Evolutionary conservation across 371 early-diverging fungal species (phyloP), one percentile per base, ranked within the genome.

Genomic region (Lichtheimia corymbifera): DNA sequence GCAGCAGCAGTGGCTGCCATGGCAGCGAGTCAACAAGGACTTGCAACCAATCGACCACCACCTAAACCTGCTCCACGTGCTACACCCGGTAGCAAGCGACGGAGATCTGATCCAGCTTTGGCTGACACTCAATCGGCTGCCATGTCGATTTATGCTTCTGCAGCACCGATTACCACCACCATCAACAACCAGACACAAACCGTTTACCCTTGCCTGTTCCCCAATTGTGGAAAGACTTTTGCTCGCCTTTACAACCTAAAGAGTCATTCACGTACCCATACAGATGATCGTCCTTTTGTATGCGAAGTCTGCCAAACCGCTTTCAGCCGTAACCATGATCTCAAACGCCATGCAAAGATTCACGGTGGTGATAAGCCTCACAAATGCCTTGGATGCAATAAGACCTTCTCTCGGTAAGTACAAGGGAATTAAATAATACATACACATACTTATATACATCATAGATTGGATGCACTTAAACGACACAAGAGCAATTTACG

Each of bases 281-380:
- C 92, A 2, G 85, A 87, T 44, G 88, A 90, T 50, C 80, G 91
- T 50, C 93, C 93, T 1, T 94, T 90, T 79, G 79, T 85, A 5
- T 94, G 95, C 64, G 68, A 70, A 35, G 75, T 81, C 2, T 94
- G 95, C 67, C 65, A 79, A 41, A 84, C 88, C 49, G 87, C 92
- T 1, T 94, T 94, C 63, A 83, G 92, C 59, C 82, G 95, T 42
- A 92, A 94, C 62, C 94, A 94, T 62, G 95, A 94, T 67, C 70
- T 94, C 45, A 93, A 93, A 60, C 77, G 95, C 13, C 95, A 94
- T 63, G 81, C 87, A 58, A 90, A 91, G 68, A 93, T 92, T 41
- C 95, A 94, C 64, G 87, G 83, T n/a, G 93, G 93, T 12, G 80
- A 87, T 41, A 93, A 93, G 63, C 92, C 93, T 6, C 91, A 92